These are phyloP conservation scores for Candida chauliodis DNA, from an alignment of 805 yeast genomes.

Conservation along the genomic window DNA sequence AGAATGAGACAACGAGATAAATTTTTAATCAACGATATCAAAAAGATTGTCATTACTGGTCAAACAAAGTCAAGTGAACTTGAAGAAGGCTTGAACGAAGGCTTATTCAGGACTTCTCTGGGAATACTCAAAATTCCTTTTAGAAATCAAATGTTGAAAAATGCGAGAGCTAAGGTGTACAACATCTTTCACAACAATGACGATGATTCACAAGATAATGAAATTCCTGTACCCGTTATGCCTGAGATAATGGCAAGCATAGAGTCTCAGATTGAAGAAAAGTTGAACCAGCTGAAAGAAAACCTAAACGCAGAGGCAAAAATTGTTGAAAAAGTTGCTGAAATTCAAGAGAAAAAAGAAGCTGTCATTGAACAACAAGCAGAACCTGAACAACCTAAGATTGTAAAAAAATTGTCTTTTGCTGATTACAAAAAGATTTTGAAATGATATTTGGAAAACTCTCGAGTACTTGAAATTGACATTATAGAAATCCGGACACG, in stretches of 20 bases:
- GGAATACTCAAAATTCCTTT: slow-evolving; percentile 21
- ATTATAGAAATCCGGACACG: no score
- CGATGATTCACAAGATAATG: slow-evolving; percentile 5
- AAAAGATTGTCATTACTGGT: background rate
- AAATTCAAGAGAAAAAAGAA: slow-evolving; percentile 1
- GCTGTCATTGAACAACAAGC: slow-evolving; percentile 1
- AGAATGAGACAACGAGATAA: slow-evolving; percentile 29
- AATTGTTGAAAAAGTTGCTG: background rate
- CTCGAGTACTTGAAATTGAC: no score
- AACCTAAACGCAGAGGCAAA: background rate
- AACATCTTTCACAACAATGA: slow-evolving; percentile 7
- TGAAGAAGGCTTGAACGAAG: slow-evolving; percentile 3
- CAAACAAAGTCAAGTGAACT: background rate
- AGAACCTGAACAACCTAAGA: slow-evolving; percentile 9
- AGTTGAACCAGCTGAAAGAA: background rate
- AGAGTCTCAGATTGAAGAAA: slow-evolving; percentile 17
- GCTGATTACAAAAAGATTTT: slow-evolving; percentile 70
- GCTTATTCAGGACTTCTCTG: background rate
- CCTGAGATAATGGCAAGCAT: slow-evolving; percentile 23
- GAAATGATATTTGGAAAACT: slow-evolving; percentile 11
- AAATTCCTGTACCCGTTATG: slow-evolving; percentile 19
- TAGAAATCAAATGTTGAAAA: slow-evolving; percentile 20
- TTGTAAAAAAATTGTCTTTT: slow-evolving; percentile 54
- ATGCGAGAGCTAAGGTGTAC: slow-evolving; percentile 10
- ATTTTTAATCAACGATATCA: slow-evolving; percentile 1